phyloP scores from a whole-genome alignment of 257 asterid species.

The Ballota nigra region DNA sequence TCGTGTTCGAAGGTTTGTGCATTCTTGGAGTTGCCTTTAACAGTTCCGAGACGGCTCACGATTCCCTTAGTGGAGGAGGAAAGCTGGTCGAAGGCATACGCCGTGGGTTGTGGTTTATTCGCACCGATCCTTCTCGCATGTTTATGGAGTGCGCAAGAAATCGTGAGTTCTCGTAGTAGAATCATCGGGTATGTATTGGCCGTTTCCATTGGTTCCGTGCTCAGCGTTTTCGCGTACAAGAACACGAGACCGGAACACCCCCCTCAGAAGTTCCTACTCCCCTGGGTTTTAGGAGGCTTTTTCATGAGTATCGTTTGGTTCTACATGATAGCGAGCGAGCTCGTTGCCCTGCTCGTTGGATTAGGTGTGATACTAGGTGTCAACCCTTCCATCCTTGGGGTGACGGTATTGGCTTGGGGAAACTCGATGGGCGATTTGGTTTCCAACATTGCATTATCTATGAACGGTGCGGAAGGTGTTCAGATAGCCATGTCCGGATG shows the following conservation, averaged over 20 bases:
- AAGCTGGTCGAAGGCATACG: constrained; percentile 78
- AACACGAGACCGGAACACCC: constrained; percentile 69
- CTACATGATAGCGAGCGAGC: constrained; percentile 92
- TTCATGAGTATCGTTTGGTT: constrained; percentile 97
- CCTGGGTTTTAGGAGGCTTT: constrained; percentile 91
- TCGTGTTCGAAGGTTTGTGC: constrained; percentile 64
- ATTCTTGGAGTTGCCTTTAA: constrained; percentile 69
- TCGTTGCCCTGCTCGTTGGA: constrained; percentile 81
- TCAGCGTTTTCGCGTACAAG: constrained; percentile 57
- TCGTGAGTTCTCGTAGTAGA: constrained; percentile 39
- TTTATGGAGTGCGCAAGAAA: constrained; percentile 61
- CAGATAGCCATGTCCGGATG: constrained; percentile 98
- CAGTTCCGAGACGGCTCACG: constrained; percentile 79
- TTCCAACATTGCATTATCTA: constrained; percentile 76
- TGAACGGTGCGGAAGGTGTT: constrained; percentile 85
- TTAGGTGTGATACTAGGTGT: constrained; percentile 70
- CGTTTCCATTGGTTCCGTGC: constrained; percentile 47
- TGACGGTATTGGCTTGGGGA: constrained; percentile 98
- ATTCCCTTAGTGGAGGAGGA: constrained; percentile 85
- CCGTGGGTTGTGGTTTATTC: constrained; percentile 62
- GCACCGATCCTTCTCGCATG: constrained; percentile 77
- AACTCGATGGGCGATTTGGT: constrained; percentile 98
- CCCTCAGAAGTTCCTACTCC: constrained; percentile 63
- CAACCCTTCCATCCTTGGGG: constrained; percentile 85
- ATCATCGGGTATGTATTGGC: constrained; percentile 48